Conservation (phyloP, 768 basidiomycete genomes). For the Inosperma sp. region DNA sequence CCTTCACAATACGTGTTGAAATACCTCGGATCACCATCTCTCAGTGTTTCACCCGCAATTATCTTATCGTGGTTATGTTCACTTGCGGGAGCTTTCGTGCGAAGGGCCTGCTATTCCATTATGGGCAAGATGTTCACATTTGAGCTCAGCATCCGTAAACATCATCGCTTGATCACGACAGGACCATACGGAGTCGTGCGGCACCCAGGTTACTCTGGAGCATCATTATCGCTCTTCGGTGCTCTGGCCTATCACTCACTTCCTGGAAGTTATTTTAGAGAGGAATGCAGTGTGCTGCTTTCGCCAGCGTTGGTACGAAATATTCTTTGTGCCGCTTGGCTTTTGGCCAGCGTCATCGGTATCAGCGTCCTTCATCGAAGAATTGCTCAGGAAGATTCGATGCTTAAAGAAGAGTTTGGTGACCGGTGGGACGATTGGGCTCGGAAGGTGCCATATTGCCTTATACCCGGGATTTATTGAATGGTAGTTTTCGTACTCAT, state of each 20-base stretch:
- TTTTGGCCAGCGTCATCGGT: too few species aligned
- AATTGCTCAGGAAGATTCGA: too few species aligned
- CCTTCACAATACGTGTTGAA: slow-evolving; percentile 3
- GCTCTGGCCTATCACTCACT: background rate
- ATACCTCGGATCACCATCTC: slow-evolving; percentile 7
- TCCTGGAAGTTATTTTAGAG: background rate
- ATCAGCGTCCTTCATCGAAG: too few species aligned
- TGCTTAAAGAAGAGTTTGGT: too few species aligned
- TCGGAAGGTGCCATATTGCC: too few species aligned
- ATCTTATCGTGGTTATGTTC: slow-evolving; percentile 11
- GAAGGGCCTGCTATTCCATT: slow-evolving; percentile 14
- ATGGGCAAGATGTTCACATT: slow-evolving; percentile 19
- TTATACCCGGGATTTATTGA: too few species aligned
- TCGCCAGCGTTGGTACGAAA: too few species aligned
- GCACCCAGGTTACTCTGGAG: slow-evolving; percentile 14
- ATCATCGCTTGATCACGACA: slow-evolving; percentile 16
- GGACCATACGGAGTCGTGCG: slow-evolving; percentile 19
- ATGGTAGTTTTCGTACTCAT: too few species aligned
- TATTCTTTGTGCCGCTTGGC: too few species aligned
- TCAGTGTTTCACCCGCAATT: background rate
- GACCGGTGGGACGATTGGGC: too few species aligned
- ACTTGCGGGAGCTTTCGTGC: slow-evolving; percentile 12
- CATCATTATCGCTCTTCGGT: background rate
- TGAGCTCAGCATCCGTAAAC: slow-evolving; percentile 15
- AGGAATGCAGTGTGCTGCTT: too few species aligned